Percentiles rank a stretch among this genome's conserved stretches.
phyloP scores from a whole-genome alignment of 1,284 basidiomycete genomes.

The Hypsizygus ulmarius region DNA sequence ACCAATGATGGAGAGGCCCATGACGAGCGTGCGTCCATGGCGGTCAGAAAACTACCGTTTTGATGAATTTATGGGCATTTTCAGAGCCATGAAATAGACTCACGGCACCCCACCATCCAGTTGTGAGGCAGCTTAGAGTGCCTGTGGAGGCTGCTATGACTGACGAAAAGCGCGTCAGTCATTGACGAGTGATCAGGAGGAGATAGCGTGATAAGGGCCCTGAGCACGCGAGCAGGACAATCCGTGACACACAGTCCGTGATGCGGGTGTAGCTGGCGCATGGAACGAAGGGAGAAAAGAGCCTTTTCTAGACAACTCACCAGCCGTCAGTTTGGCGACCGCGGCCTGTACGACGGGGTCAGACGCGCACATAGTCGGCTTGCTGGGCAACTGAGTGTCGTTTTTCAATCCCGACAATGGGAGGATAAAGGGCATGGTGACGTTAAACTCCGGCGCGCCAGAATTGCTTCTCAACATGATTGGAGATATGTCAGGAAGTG shows the following conservation, averaged over 20 bases:
- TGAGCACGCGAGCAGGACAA: conserved; percentile 6
- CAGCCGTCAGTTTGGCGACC: conserved; percentile 64
- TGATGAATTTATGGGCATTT: conserved; percentile 2
- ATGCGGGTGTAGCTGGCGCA: background rate
- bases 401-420: background rate
- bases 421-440: background rate
- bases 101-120: conserved; percentile 84
- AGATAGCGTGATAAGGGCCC: background rate
- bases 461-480: background rate
- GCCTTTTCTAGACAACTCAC: conserved; percentile 36
- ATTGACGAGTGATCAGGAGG: background rate
- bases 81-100: conserved; percentile 20
- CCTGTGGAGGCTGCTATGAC: conserved; percentile 72
- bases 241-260: no score
- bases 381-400: background rate
- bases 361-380: conserved; percentile 46
- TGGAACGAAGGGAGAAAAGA: background rate
- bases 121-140: conserved; percentile 69
- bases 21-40: conserved; percentile 66
- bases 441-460: no score
- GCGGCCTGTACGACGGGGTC: conserved; percentile 73
- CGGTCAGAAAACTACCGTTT: conserved; percentile 71
- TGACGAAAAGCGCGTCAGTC: conserved; percentile 18
- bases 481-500: background rate
- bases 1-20: conserved; percentile 64